Conservation (phyloP, 129 eudicot genomes). For the Deinandra increscens region DNA sequence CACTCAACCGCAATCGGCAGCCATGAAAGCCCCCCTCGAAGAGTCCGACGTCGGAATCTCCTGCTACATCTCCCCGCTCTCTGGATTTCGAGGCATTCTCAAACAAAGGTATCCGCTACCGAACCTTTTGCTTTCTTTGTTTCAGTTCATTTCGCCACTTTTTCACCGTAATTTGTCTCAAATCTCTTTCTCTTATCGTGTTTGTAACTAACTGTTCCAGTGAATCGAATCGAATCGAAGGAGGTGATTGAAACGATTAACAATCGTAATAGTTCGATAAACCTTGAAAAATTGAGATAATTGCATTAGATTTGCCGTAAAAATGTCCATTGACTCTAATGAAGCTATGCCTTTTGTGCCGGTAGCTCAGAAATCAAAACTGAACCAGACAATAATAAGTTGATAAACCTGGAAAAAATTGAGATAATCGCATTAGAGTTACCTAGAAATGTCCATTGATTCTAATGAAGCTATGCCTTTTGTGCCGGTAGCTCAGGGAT, state of each 20-base stretch:
- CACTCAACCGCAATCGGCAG: conserved; percentile 22
- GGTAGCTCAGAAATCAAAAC: not conserved
- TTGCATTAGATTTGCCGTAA: not conserved
- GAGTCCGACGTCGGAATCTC: conserved; percentile 84
- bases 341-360: conserved; percentile 8
- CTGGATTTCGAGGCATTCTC: conserved; percentile 90
- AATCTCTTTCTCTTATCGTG: not conserved
- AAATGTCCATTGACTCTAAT: not conserved
- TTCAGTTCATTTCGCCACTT: not conserved
- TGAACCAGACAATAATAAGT: not conserved
- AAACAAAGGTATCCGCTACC: conserved; percentile 75
- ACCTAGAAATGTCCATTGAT: not conserved
- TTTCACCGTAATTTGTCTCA: not conserved
- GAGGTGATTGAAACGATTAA: no score
- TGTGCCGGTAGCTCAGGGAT: not conserved
- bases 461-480: not conserved
- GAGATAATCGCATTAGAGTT: not conserved
- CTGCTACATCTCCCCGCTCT: conserved; percentile 79
- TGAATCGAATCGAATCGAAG: no score
- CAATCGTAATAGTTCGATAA: not conserved
- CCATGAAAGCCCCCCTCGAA: conserved; percentile 41
- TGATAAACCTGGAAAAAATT: not conserved
- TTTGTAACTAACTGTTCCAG: no score
- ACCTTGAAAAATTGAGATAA: not conserved
- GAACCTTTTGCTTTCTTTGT: no score